A percentile compares a stretch with the other conserved stretches of the same genome.
phyloP scores from a whole-genome alignment of 305 asterid species.

The Fraxinus velutina region DNA sequence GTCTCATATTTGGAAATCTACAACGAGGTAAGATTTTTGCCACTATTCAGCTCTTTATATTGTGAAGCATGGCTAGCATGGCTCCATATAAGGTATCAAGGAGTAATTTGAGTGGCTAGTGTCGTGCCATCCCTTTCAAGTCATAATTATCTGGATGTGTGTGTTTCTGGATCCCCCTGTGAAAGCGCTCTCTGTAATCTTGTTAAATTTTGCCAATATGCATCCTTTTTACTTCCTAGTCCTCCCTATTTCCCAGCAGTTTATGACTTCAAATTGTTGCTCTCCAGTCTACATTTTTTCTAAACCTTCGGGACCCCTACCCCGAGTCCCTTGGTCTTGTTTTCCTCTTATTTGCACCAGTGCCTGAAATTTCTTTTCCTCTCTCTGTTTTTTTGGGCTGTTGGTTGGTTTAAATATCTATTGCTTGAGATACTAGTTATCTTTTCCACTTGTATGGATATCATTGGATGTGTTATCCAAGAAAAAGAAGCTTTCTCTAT shows the following conservation, averaged over 20 bases:
- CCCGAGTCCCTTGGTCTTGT: constrained; percentile 8
- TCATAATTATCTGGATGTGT: constrained; percentile 14
- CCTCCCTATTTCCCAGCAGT: constrained; percentile 9
- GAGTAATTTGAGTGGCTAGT: constrained; percentile 3
- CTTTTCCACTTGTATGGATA: background rate
- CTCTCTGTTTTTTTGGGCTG: background rate
- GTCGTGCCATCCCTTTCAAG: background rate
- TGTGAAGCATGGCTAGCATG: constrained; percentile 8
- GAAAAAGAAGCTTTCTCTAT: constrained; percentile 11
- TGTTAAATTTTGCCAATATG: constrained; percentile 16
- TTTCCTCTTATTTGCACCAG: background rate
- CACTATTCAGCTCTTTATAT: constrained; percentile 18
- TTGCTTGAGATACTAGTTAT: constrained; percentile 14
- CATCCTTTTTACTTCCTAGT: constrained; percentile 13
- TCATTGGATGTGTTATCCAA: constrained; percentile 9
- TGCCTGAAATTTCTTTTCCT: background rate
- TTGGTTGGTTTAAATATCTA: background rate
- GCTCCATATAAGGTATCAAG: constrained; percentile 12
- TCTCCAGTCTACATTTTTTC: constrained; percentile 7
- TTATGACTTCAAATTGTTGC: constrained; percentile 3
- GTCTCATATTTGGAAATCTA: constrained; percentile 97
- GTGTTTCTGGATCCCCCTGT: constrained; percentile 17
- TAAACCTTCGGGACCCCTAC: constrained; percentile 17
- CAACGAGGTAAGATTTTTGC: constrained; percentile 73
- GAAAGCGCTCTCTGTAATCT: constrained; percentile 15